Conservation (phyloP, 1,284 basidiomycete genomes). For the Ustilago vetiveriae region DNA sequence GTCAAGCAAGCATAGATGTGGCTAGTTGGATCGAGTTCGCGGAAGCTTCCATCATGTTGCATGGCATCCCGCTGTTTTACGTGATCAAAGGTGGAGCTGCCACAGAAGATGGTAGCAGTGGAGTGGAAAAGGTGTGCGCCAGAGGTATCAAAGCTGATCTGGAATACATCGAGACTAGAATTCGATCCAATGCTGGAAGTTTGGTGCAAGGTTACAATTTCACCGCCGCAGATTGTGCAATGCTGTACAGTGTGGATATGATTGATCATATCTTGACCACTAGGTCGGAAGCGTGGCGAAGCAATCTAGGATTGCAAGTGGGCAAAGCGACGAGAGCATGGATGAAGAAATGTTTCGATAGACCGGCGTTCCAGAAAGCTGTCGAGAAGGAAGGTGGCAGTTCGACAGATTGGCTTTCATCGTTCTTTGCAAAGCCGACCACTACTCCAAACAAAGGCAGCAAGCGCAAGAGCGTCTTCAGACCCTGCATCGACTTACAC, state of each 20-base stretch:
- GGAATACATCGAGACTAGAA: constrained; percentile 20
- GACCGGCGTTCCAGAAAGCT: constrained; percentile 28
- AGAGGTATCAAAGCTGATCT: constrained; percentile 24
- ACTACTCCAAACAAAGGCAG: not conserved
- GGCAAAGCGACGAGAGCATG: constrained; percentile 21
- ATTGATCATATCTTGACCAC: constrained; percentile 11
- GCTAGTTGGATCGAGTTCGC: constrained; percentile 36
- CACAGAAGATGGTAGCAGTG: constrained; percentile 8
- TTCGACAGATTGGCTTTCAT: constrained; percentile 16
- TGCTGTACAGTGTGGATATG: constrained; percentile 37
- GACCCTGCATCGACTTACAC: constrained; percentile 97
- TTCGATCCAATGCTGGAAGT: constrained; percentile 15
- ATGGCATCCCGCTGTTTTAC: constrained; percentile 30
- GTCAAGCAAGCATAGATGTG: constrained; percentile 26
- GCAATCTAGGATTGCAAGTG: constrained; percentile 11
- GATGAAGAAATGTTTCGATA: constrained; percentile 15
- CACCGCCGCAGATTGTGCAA: constrained; percentile 39
- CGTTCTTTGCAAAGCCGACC: constrained; percentile 8
- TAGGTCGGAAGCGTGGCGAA: constrained; percentile 13
- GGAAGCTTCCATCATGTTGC: constrained; percentile 32
- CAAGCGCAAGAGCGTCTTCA: constrained; percentile 72
- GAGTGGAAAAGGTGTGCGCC: constrained; percentile 25
- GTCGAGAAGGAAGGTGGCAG: constrained; percentile 22
- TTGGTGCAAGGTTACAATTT: constrained; percentile 24
- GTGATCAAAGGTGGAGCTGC: constrained; percentile 20